Conservation (phyloP, 345 rosid genomes). For the Gynandropsis gynandra region DNA sequence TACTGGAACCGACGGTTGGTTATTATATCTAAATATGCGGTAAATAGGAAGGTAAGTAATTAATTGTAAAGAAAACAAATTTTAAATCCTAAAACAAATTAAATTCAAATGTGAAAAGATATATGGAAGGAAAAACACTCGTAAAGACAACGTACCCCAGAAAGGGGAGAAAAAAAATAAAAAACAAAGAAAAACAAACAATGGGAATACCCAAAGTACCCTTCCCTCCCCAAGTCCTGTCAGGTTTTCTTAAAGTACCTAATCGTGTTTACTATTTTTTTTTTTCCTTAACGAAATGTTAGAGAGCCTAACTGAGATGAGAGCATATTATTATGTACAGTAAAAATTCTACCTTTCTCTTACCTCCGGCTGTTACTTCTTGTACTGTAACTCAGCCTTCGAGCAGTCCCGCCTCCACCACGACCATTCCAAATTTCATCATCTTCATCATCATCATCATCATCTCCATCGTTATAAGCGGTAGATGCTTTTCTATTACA, state of each 20-base stretch:
- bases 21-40: too few relatives aligned
- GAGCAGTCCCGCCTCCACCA: constrained; percentile 32
- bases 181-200: background rate
- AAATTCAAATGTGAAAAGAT: too few relatives aligned
- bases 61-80: too few relatives aligned
- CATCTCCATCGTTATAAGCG: constrained; percentile 37
- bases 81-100: too few relatives aligned
- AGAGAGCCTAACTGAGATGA: constrained; percentile 19
- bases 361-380: constrained; percentile 48
- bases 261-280: background rate
- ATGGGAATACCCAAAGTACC: constrained; percentile 3
- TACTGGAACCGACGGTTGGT: too few relatives aligned
- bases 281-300: constrained; percentile 21
- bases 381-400: constrained; percentile 36
- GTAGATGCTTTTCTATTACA: constrained; percentile 25
- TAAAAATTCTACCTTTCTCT: constrained; percentile 1
- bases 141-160: too few relatives aligned
- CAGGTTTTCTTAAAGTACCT: constrained; percentile 3
- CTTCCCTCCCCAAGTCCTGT: background rate
- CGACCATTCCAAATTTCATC: constrained; percentile 55
- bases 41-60: too few relatives aligned
- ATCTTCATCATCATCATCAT: constrained; percentile 35
- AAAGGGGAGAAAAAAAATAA: background rate
- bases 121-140: too few relatives aligned
- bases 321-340: constrained; percentile 20